These are phyloP conservation scores for Suhomyces sp. DNA, from an alignment of 805 yeast species.

Conservation along the genomic window DNA sequence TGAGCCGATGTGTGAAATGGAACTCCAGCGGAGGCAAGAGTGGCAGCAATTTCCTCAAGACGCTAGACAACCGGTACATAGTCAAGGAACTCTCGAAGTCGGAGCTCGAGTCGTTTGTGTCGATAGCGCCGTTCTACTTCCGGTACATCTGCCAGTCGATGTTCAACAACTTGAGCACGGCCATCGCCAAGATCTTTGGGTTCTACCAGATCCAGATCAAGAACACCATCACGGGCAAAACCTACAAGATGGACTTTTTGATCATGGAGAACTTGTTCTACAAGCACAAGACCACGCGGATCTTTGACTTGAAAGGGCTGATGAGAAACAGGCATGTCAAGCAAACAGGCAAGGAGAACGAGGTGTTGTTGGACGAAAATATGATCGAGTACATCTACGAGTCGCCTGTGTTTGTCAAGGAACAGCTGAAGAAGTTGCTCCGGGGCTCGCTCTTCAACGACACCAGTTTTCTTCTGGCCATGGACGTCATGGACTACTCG, in stretches of 20 bases:
- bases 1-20: slow-evolving; percentile 93
- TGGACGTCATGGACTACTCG: slow-evolving; percentile 99
- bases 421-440: slow-evolving; percentile 80
- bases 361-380: slow-evolving; percentile 91
- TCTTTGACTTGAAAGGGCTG: slow-evolving; percentile 95
- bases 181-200: slow-evolving; percentile 91
- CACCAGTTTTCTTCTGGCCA: slow-evolving; percentile 86
- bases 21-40: slow-evolving; percentile 95
- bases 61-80: slow-evolving; percentile 84
- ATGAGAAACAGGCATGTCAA: slow-evolving; percentile 97
- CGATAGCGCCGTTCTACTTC: slow-evolving; percentile 94
- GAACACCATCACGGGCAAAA: slow-evolving; percentile 70
- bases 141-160: slow-evolving; percentile 93
- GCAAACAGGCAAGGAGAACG: slow-evolving; percentile 93
- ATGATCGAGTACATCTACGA: slow-evolving; percentile 98
- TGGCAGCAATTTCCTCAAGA: slow-evolving; percentile 90
- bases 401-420: slow-evolving; percentile 90
- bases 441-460: slow-evolving; percentile 94
- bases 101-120: slow-evolving; percentile 90
- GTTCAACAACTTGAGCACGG: slow-evolving; percentile 93
- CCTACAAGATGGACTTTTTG: slow-evolving; percentile 81
- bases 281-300: slow-evolving; percentile 73
- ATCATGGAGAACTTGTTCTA: slow-evolving; percentile 96
- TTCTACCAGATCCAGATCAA: slow-evolving; percentile 90
- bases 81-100: slow-evolving; percentile 84